A percentile compares a stretch with the other conserved stretches of the same genome.
These are phyloP conservation scores for Trapa bicornis DNA, from an alignment of 345 rosid genomes.

Conservation along the genomic window DNA sequence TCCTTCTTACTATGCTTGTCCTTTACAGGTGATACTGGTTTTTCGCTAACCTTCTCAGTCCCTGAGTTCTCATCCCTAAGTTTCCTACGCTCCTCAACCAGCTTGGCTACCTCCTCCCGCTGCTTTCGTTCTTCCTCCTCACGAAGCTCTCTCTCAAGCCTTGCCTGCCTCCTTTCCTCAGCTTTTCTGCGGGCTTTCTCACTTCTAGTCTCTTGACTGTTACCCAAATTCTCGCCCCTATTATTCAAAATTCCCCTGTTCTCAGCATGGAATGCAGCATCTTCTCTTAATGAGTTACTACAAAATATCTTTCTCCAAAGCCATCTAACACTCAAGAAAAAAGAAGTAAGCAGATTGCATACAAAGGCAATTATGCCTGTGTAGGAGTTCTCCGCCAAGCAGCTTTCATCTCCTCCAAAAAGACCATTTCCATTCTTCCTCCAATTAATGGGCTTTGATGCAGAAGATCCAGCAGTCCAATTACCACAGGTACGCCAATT, in stretches of 20 bases:
- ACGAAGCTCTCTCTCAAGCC: constrained; percentile 69
- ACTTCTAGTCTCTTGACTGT: constrained; percentile 57
- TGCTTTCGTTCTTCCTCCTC: constrained; percentile 97
- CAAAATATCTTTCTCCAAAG: constrained; percentile 87
- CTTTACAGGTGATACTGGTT: constrained; percentile 31
- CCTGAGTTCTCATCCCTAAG: constrained; percentile 71
- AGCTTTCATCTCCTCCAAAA: constrained; percentile 66
- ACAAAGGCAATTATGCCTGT: constrained; percentile 55
- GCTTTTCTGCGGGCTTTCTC: constrained; percentile 97
- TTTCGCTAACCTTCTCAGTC: constrained; percentile 52
- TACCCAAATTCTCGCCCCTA: constrained; percentile 51
- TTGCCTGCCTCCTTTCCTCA: constrained; percentile 92
- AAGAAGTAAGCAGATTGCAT: constrained; percentile 53
- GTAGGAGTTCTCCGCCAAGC: constrained; percentile 78
- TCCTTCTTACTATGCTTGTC: constrained; percentile 56
- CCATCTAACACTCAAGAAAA: constrained; percentile 86
- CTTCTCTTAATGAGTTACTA: constrained; percentile 51
- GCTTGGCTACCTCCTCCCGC: constrained; percentile 85
- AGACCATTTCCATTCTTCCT: constrained; percentile 37
- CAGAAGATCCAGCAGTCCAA: constrained; percentile 46
- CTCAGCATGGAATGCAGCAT: constrained; percentile 43
- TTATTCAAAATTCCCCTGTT: constrained; percentile 50
- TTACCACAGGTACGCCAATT: constrained; percentile 73
- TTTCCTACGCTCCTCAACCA: constrained; percentile 85
- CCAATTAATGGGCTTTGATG: constrained; percentile 44